A percentile compares a stretch with the other conserved stretches of the same genome.
Evolutionary conservation across 495 filamentous ascomycete genomes (phyloP).

Genomic region (Friedmanniomyces simplex): DNA sequence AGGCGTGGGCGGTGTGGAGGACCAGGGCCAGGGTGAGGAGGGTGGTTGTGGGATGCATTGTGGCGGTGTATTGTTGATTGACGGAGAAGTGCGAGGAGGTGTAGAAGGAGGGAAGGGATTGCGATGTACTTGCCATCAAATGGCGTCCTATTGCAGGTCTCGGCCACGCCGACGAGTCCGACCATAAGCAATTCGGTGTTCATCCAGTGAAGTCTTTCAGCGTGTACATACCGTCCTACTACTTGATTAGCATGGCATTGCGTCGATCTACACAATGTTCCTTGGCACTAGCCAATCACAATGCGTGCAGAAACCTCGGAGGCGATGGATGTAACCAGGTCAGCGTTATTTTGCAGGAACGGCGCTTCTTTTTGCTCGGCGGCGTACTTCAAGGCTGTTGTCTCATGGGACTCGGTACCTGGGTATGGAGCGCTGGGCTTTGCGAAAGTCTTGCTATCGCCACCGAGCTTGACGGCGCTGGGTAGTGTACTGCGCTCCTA

Average conservation of each 20-base stretch:
- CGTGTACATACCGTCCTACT: not conserved
- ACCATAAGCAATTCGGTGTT: not conserved
- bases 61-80: not conserved
- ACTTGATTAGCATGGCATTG: not conserved
- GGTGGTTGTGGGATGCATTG: not conserved
- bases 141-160: not conserved
- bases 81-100: not conserved
- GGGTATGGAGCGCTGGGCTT: no score
- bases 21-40: not conserved
- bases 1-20: slow-evolving; percentile 17
- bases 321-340: not conserved
- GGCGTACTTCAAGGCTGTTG: not conserved
- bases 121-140: not conserved
- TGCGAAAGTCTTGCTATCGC: not conserved
- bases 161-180: not conserved
- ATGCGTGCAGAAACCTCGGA: not conserved
- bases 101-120: no score
- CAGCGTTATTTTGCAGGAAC: not conserved
- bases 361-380: not conserved
- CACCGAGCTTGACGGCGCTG: no score
- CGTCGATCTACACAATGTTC: not conserved
- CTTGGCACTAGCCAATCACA: not conserved
- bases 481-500: no score
- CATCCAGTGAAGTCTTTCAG: not conserved
- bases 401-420: no score